A percentile compares a stretch with the other conserved stretches of the same genome.
Conservation (phyloP, 2,329 filamentous ascomycete genomes). For the Didymella keratinophila region DNA sequence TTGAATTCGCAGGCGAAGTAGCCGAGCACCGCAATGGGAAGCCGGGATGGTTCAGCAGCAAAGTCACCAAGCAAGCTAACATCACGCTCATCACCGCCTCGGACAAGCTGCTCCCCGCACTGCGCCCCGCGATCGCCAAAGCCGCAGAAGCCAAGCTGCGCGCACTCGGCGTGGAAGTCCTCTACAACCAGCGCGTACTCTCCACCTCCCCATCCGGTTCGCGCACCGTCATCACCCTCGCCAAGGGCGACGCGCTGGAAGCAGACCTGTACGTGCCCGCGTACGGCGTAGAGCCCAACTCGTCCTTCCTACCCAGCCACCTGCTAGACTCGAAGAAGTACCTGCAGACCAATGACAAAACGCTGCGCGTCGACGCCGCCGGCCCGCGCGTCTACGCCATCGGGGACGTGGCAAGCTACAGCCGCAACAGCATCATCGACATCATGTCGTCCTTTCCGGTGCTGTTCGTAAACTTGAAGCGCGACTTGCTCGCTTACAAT, state of each 20-base stretch:
- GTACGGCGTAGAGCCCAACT: slow-evolving; percentile 62
- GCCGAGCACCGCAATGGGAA: slow-evolving; percentile 53
- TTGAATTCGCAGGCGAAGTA: slow-evolving; percentile 60
- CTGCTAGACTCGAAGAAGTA: slow-evolving; percentile 58
- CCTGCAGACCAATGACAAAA: slow-evolving; percentile 57
- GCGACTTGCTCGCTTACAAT: slow-evolving; percentile 53
- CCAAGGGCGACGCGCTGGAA: slow-evolving; percentile 56
- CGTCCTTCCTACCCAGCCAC: slow-evolving; percentile 58
- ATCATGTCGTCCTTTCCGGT: slow-evolving; percentile 52
- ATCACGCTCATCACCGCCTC: slow-evolving; percentile 57
- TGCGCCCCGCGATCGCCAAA: slow-evolving; percentile 52
- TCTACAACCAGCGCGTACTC: slow-evolving; percentile 51
- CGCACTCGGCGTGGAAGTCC: slow-evolving; percentile 57
- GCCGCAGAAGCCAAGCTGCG: slow-evolving; percentile 57
- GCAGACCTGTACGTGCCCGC: slow-evolving; percentile 63
- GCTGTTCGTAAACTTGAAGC: slow-evolving; percentile 55
- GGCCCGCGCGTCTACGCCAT: slow-evolving; percentile 58
- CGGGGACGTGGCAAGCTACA: slow-evolving; percentile 57
- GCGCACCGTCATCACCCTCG: slow-evolving; percentile 50
- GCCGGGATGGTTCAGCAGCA: slow-evolving; percentile 50
- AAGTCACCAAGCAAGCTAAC: slow-evolving; percentile 39
- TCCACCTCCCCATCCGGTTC: slow-evolving; percentile 40
- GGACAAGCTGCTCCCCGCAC: slow-evolving; percentile 51
- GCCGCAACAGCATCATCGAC: slow-evolving; percentile 54
- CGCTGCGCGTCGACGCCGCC: slow-evolving; percentile 56